Evolutionary conservation across 176 grass and related monocot species (phyloP).

Genomic region (Ampelocalamus luodianensis): DNA sequence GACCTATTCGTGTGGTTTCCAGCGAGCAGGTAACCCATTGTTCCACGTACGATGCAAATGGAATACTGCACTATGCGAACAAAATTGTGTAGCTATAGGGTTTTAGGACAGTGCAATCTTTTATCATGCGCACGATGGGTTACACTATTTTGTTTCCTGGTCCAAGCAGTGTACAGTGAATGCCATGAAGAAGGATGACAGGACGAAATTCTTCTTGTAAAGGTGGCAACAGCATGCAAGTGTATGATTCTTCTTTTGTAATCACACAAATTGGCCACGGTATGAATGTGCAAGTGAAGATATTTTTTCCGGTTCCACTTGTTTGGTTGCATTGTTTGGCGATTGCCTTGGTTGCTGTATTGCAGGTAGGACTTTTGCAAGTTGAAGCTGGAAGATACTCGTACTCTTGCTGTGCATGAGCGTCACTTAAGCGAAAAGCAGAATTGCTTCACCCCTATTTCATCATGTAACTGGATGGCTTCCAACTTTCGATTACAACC

Average conservation of each 20-base stretch:
- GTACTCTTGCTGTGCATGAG: neutral
- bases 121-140: neutral
- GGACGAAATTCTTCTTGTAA: conserved; percentile 85
- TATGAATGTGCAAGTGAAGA: neutral
- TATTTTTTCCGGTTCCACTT: neutral
- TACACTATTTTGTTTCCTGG: conserved; percentile 45
- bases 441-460: neutral
- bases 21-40: conserved; percentile 63
- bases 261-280: neutral
- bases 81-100: neutral
- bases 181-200: conserved; percentile 81
- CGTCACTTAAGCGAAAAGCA: neutral
- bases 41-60: neutral
- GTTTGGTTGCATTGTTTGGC: neutral
- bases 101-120: neutral
- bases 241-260: neutral
- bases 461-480: neutral
- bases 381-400: neutral
- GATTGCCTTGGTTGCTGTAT: neutral
- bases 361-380: neutral
- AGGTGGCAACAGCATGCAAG: neutral
- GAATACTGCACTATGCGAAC: neutral
- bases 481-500: too few species aligned
- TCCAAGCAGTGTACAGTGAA: conserved; percentile 71
- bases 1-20: conserved; percentile 74